Evolutionary conservation across 2,329 filamentous ascomycete species (phyloP).

Genomic region (Pyricularia pennisetigena): DNA sequence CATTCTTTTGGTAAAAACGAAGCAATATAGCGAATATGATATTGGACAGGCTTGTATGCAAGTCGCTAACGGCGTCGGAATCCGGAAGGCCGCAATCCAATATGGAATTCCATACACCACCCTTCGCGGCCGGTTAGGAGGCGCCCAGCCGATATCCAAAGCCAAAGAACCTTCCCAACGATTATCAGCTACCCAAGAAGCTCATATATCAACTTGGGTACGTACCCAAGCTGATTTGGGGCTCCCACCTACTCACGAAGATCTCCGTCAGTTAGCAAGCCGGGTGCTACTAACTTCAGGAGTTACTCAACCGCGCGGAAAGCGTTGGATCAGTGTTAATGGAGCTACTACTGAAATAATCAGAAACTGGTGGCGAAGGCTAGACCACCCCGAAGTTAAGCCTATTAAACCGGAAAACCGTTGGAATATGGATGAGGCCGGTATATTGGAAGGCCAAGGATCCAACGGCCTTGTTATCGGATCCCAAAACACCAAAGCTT

Average conservation of each 20-base stretch:
- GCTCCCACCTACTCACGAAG: slow-evolving; percentile 4
- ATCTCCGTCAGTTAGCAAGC: slow-evolving; percentile 5
- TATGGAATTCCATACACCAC: no score
- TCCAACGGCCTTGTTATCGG: background rate
- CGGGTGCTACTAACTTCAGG: slow-evolving; percentile 4
- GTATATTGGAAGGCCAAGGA: background rate
- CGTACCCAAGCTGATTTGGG: slow-evolving; percentile 5
- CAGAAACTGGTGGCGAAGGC: background rate
- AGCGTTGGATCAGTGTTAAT: background rate
- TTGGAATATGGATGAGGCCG: background rate
- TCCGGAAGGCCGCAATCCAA: no score
- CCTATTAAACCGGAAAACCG: background rate
- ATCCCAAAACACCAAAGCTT: background rate
- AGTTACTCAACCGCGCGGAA: no score
- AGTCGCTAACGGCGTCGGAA: no score
- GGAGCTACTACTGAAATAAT: background rate
- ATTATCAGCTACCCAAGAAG: no score
- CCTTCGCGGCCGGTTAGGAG: no score
- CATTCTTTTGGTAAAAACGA: no score
- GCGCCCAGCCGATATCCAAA: no score
- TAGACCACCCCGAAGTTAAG: background rate
- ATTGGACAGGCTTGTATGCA: no score
- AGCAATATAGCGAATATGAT: no score
- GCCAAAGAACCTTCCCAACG: no score
- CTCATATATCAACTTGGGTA: no score